phyloP scores from a whole-genome alignment of 176 grass and related monocot genomes.

The Sorghum bicolor region Sorghum_bicolor_NCBIv3 NC_012879.2:57272001-57272500 shows the following conservation, averaged over 20 bases:
- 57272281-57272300: neutral
- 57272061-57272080: no score
- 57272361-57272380: neutral
- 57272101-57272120: no score
- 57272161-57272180: no score
- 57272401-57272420: neutral
- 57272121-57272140: no score
- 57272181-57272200: no score
- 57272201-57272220: neutral
- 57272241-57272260: neutral
- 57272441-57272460: neutral
- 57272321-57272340: neutral
- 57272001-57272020: no score
- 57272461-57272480: conserved; percentile 60
- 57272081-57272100: no score
- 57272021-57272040: no score
- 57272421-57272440: neutral
- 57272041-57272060: no score
- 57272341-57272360: neutral
- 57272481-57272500: conserved; percentile 47
- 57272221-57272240: neutral
- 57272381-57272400: neutral
- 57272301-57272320: neutral
- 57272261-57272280: neutral
- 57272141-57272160: no score